Base-by-base conservation (phyloP, 2,329 filamentous ascomycete species). In the Aspergillus clavatus region DNA sequence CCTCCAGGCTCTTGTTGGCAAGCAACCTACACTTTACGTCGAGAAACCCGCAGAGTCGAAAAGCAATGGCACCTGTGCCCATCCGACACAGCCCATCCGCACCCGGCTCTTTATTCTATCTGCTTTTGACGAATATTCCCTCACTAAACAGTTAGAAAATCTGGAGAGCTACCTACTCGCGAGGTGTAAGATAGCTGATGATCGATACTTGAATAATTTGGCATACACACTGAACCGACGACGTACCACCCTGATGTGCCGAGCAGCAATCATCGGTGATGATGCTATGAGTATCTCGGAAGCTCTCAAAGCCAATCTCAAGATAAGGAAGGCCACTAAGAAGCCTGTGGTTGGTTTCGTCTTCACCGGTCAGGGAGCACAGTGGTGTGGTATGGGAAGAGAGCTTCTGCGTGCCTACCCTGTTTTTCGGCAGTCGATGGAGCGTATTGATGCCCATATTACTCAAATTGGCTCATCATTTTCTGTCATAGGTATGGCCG, bases 301-400 rank as follows among this genome's bases (percentile, higher is more conserved):
- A 18, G 24, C 43, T 0, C 36, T 54, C 7, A 29, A 40, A 24
- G 18, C 36, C 7, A 19, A 33, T 5, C 10, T 43, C 16, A 48
- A 44, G 23, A 7, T 48, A n/a, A 33, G 31, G 18, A 46, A 48
- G 19, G 27, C 47, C 14, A 16, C 39, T 3, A 36, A 38, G 4
- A 47, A 35, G 11, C 53, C 55, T 14, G 48, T 2, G 0, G 21
- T 53, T 12, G 47, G 51, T 0, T 57, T 58, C 22, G 52, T 68
- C 1, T 68, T 68, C 43, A 66, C 63, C 0, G 65, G 66, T 1
- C 66, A 69, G 41, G 66, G 66, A 1, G 63, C 63, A 1, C 66
- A 68, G 35, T 68, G 56, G 52, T 29, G 41, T 2, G 53, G 42
- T 1, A 68, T 68, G 65, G 64, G 63, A 10, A 44, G 41, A 6